Percentiles rank a stretch among this genome's conserved stretches.
These are phyloP conservation scores for Saccharomycopsis fibuligera DNA, from an alignment of 805 yeast species.

Conservation along the genomic window DNA sequence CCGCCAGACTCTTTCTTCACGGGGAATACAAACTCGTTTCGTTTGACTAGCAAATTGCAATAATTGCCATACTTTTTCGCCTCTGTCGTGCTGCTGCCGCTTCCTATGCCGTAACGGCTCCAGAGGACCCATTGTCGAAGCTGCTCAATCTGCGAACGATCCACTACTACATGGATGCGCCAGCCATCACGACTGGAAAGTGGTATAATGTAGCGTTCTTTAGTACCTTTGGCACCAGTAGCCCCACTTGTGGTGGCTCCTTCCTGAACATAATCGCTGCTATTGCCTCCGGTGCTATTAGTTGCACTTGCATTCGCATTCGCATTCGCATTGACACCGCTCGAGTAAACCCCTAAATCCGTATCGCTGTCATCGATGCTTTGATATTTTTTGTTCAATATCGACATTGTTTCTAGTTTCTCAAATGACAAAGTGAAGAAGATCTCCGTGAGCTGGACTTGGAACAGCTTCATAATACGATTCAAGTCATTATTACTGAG, in stretches of 20 bases:
- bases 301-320: background rate
- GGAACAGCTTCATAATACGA: slow-evolving; percentile 5
- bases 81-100: background rate
- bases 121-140: background rate
- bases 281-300: background rate
- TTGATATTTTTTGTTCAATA: background rate
- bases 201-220: slow-evolving; percentile 7
- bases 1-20: background rate
- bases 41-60: background rate
- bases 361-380: background rate
- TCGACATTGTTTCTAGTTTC: slow-evolving; percentile 4
- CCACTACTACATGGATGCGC: slow-evolving; percentile 14
- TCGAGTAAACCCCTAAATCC: no score
- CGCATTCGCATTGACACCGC: background rate
- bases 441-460: slow-evolving; percentile 1
- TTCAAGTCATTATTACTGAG: slow-evolving; percentile 12
- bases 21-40: slow-evolving; percentile 3
- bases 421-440: slow-evolving; percentile 6
- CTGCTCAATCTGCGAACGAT: slow-evolving; percentile 8
- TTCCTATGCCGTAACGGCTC: background rate
- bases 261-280: slow-evolving; percentile 2
- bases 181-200: slow-evolving; percentile 8
- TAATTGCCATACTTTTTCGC: slow-evolving; percentile 3
- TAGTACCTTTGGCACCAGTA: background rate
- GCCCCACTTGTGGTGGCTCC: no score